phyloP scores from a whole-genome alignment of 2,329 filamentous ascomycete genomes.

The Penicillium verrucosum region DNA sequence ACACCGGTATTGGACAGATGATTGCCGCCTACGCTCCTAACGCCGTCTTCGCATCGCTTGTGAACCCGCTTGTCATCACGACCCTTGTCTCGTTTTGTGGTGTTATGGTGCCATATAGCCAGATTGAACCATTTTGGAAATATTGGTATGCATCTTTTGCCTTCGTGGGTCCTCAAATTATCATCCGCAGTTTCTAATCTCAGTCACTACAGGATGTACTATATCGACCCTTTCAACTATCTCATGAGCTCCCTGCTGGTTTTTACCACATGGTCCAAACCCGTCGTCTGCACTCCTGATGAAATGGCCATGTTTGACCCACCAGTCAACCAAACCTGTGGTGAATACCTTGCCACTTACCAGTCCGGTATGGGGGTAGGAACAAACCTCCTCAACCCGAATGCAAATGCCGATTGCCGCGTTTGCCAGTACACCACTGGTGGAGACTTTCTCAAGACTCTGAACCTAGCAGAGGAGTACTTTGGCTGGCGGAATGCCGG shows the following conservation, averaged over 20 bases:
- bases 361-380: not conserved
- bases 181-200: too few species aligned
- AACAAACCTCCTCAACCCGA: not conserved
- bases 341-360: not conserved
- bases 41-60: not conserved
- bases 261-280: not conserved
- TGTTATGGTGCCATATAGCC: not conserved
- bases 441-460: not conserved
- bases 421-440: not conserved
- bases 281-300: not conserved
- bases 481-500: not conserved
- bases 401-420: not conserved
- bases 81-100: not conserved
- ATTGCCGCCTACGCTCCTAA: not conserved
- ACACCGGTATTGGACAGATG: not conserved
- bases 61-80: not conserved
- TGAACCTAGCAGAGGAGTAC: not conserved
- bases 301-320: not conserved
- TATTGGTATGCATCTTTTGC: not conserved
- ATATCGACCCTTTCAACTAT: not conserved
- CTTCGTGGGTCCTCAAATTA: too few species aligned
- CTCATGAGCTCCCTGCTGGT: not conserved
- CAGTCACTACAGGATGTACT: not conserved
- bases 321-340: not conserved
- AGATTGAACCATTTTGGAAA: not conserved